A percentile compares a stretch with the other conserved stretches of the same genome.
phyloP scores from a whole-genome alignment of 108 stramenopile species.

The Nitzschia sp. region DNA sequence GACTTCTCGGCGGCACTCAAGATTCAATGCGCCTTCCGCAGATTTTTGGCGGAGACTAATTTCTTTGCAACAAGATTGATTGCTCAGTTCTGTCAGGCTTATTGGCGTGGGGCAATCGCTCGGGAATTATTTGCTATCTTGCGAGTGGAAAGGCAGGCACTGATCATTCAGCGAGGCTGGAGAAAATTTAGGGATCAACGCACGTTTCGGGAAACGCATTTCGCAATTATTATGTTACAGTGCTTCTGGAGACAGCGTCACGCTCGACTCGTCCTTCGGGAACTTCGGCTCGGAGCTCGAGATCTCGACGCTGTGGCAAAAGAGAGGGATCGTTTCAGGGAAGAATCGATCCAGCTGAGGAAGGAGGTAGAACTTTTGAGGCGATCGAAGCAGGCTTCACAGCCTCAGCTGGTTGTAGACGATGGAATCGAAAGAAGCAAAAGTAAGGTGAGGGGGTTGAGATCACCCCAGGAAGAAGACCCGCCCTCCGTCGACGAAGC shows the following conservation, averaged over 20 bases:
- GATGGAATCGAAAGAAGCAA: slow-evolving; percentile 3
- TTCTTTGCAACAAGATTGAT: slow-evolving; percentile 45
- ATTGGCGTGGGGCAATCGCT: slow-evolving; percentile 44
- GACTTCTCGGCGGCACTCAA: slow-evolving; percentile 38
- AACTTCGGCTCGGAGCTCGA: slow-evolving; percentile 52
- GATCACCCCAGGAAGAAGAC: neutral
- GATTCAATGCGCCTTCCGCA: slow-evolving; percentile 54
- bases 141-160: slow-evolving; percentile 39
- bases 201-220: slow-evolving; percentile 9
- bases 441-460: neutral
- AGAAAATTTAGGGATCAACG: slow-evolving; percentile 3
- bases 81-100: slow-evolving; percentile 57
- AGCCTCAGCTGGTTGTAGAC: neutral
- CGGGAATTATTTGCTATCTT: slow-evolving; percentile 33
- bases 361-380: slow-evolving; percentile 40
- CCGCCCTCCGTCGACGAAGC: neutral
- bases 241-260: slow-evolving; percentile 36
- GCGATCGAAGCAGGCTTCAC: neutral
- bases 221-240: slow-evolving; percentile 45
- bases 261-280: slow-evolving; percentile 30
- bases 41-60: slow-evolving; percentile 31
- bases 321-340: slow-evolving; percentile 59
- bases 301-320: slow-evolving; percentile 44
- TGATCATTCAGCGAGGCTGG: slow-evolving; percentile 46
- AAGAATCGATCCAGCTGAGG: slow-evolving; percentile 52